These are phyloP conservation scores for Tolypocladium album DNA, from an alignment of 2,329 filamentous ascomycete species.

Conservation along the genomic window DNA sequence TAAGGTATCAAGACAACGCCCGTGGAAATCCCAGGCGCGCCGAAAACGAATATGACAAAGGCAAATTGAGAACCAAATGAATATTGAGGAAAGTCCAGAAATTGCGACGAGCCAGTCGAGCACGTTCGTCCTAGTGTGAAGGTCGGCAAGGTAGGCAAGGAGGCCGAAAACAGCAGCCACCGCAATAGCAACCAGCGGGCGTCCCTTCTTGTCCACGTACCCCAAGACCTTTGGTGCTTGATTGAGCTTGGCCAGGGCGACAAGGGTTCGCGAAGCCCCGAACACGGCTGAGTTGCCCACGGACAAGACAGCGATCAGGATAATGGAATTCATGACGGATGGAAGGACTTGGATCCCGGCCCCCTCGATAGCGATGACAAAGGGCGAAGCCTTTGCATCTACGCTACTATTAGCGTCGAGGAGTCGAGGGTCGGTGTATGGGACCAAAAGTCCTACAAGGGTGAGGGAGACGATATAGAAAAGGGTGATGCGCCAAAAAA, in stretches of 20 bases:
- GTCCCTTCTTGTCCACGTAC: slow-evolving; percentile 75
- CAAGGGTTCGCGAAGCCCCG: slow-evolving; percentile 80
- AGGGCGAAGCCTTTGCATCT: slow-evolving; percentile 71
- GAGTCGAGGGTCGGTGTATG: slow-evolving; percentile 56
- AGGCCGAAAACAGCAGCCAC: slow-evolving; percentile 59
- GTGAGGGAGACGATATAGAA: slow-evolving; percentile 82
- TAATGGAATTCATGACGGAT: slow-evolving; percentile 86
- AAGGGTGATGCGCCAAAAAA: slow-evolving; percentile 86
- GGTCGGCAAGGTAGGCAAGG: slow-evolving; percentile 63
- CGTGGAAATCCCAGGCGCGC: slow-evolving; percentile 59
- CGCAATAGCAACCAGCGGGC: slow-evolving; percentile 63
- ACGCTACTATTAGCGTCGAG: slow-evolving; percentile 44
- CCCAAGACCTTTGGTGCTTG: slow-evolving; percentile 69
- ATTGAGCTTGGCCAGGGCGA: slow-evolving; percentile 77
- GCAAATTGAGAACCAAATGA: slow-evolving; percentile 79
- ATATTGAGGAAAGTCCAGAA: slow-evolving; percentile 61
- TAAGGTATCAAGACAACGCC: slow-evolving; percentile 61
- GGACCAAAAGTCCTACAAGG: slow-evolving; percentile 73
- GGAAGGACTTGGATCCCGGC: slow-evolving; percentile 73
- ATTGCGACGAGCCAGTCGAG: slow-evolving; percentile 74
- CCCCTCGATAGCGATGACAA: slow-evolving; percentile 83
- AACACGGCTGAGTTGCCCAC: slow-evolving; percentile 91
- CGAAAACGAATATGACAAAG: slow-evolving; percentile 87
- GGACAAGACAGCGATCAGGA: slow-evolving; percentile 79
- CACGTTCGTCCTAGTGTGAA: slow-evolving; percentile 45